A percentile compares a stretch with the other conserved stretches of the same genome.
phyloP scores from a whole-genome alignment of 176 grass and related monocot genomes.

The Phoenix roebelenii region DNA sequence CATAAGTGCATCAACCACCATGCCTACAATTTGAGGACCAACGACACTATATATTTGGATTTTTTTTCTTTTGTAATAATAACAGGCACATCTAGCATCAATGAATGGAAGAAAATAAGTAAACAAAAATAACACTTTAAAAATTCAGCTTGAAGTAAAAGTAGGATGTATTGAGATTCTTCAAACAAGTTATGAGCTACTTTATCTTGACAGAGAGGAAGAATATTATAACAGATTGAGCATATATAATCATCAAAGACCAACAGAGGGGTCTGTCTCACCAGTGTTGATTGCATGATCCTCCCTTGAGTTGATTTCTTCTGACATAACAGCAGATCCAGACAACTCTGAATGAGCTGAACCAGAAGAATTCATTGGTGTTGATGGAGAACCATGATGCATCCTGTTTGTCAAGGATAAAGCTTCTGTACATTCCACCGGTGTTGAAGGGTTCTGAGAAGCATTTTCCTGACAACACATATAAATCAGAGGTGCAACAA shows the following conservation, averaged over 20 bases:
- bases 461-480: slow-evolving; percentile 44
- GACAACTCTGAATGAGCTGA: slow-evolving; percentile 64
- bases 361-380: slow-evolving; percentile 36
- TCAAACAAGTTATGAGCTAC: too few relatives aligned
- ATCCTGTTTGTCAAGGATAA: slow-evolving; percentile 25
- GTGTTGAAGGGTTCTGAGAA: slow-evolving; percentile 16
- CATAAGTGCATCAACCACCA: too few relatives aligned
- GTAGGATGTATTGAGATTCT: too few relatives aligned
- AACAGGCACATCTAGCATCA: too few relatives aligned
- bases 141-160: too few relatives aligned
- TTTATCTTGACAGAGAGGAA: too few relatives aligned
- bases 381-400: slow-evolving; percentile 40
- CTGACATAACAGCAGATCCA: slow-evolving; percentile 23
- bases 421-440: slow-evolving; percentile 30
- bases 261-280: slow-evolving; percentile 24
- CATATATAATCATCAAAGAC: not conserved
- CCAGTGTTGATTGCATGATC: slow-evolving; percentile 31
- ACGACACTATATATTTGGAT: too few relatives aligned
- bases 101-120: too few relatives aligned
- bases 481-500: slow-evolving; percentile 7
- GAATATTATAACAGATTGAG: not conserved
- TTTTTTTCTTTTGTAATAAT: too few relatives aligned
- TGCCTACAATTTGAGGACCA: too few relatives aligned
- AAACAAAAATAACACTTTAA: too few relatives aligned
- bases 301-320: slow-evolving; percentile 68